Conservation (phyloP, 371 early-diverging fungal species). For the Rhizomucor pusillus region DNA sequence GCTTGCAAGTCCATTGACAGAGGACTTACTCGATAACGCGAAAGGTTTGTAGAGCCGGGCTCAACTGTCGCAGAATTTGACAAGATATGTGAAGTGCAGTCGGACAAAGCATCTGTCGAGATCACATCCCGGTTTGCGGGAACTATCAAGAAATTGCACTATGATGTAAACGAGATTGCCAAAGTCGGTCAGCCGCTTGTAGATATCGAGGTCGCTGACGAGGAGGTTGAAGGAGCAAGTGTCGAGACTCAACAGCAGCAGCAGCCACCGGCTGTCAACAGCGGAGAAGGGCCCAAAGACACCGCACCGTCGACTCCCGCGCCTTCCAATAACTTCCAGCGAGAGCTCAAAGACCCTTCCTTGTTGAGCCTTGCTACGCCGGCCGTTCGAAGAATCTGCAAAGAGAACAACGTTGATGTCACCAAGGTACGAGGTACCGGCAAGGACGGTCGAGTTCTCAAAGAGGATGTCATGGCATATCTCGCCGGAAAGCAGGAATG, state of each 20-base stretch:
- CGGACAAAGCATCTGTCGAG: constrained; percentile 98
- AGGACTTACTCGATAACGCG: background rate
- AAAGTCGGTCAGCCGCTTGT: constrained; percentile 92
- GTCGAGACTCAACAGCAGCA: background rate
- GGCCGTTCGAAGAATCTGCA: constrained; percentile 88
- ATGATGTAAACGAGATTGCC: constrained; percentile 88
- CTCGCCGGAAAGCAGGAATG: constrained; percentile 16
- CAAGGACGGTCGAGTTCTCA: constrained; percentile 82
- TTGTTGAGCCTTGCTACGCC: constrained; percentile 72
- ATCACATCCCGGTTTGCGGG: constrained; percentile 95
- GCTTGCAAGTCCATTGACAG: background rate
- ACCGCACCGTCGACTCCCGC: constrained; percentile 1
- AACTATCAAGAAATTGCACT: constrained; percentile 75
- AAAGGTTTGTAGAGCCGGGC: constrained; percentile 92
- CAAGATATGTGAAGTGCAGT: constrained; percentile 95
- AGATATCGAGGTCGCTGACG: constrained; percentile 80
- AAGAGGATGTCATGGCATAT: constrained; percentile 84
- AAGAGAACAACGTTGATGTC: constrained; percentile 79
- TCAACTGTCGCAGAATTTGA: constrained; percentile 89
- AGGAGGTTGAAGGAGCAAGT: constrained; percentile 16
- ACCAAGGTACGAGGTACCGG: constrained; percentile 75
- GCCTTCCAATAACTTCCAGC: background rate
- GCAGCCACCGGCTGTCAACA: background rate
- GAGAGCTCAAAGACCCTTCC: constrained; percentile 13
- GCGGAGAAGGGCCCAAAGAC: background rate